phyloP scores from a whole-genome alignment of 257 asterid species.

The Solanum paucissectum region DNA sequence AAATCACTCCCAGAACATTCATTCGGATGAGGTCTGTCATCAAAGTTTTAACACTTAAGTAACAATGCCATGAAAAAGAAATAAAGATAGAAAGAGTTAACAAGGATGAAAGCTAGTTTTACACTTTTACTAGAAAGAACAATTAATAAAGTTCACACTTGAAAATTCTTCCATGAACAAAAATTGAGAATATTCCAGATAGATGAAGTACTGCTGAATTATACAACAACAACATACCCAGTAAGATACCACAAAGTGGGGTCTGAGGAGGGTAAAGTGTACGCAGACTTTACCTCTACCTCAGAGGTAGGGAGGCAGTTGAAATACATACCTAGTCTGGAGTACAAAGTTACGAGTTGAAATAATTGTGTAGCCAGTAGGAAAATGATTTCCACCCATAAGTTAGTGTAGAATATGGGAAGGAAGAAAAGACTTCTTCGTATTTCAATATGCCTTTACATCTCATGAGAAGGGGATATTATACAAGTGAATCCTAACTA shows the following conservation, averaged over 20 bases:
- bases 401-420: not conserved
- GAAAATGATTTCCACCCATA: not conserved
- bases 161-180: not conserved
- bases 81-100: not conserved
- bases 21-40: constrained; percentile 82
- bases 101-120: not conserved
- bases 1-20: constrained; percentile 97
- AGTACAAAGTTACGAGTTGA: not conserved
- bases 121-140: not conserved
- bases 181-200: not conserved
- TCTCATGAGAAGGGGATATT: not conserved
- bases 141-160: not conserved
- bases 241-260: not conserved
- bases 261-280: not conserved
- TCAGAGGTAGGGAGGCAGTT: not conserved
- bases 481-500: not conserved
- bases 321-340: not conserved
- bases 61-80: not conserved
- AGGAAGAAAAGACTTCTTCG: not conserved
- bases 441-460: not conserved
- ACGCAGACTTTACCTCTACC: not conserved
- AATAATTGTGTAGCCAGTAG: not conserved
- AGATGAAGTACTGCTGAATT: not conserved
- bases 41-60: not conserved
- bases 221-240: not conserved